Percentiles rank a stretch among this genome's conserved stretches.
These are phyloP conservation scores for Boechera stricta DNA, from an alignment of 345 rosid genomes.

Conservation along the genomic window DNA sequence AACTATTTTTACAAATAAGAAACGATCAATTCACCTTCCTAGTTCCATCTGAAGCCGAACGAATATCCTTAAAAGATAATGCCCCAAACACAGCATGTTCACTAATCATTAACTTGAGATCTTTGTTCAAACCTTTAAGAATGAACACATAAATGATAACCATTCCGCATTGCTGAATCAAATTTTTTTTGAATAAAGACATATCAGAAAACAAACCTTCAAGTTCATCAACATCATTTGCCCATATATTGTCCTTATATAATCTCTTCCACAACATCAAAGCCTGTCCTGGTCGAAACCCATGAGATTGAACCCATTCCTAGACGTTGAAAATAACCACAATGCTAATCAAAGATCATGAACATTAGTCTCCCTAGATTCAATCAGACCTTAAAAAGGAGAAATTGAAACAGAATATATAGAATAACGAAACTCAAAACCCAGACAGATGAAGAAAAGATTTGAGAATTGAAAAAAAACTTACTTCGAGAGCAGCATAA, in stretches of 20 bases:
- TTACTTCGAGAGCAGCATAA: slow-evolving; percentile 68
- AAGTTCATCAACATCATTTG: slow-evolving; percentile 61
- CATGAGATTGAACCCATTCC: slow-evolving; percentile 89
- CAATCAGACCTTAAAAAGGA: neutral
- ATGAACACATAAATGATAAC: neutral
- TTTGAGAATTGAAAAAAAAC: slow-evolving; percentile 20
- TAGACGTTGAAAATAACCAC: slow-evolving; percentile 28
- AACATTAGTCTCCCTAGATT: neutral
- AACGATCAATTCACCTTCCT: slow-evolving; percentile 62
- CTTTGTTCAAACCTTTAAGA: slow-evolving; percentile 76
- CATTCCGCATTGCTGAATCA: neutral
- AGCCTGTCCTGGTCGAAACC: slow-evolving; percentile 92
- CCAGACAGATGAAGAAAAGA: neutral
- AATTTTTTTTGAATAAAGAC: neutral
- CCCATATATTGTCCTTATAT: slow-evolving; percentile 81
- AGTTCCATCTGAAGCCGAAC: slow-evolving; percentile 85
- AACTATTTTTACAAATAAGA: neutral
- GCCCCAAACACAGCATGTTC: slow-evolving; percentile 71
- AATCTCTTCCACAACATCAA: slow-evolving; percentile 94
- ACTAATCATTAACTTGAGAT: slow-evolving; percentile 76
- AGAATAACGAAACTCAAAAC: neutral
- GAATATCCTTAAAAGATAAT: slow-evolving; percentile 68
- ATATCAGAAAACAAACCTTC: slow-evolving; percentile 56
- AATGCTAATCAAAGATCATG: slow-evolving; percentile 10
- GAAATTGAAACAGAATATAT: neutral